Evolutionary conservation across 176 grass and related monocot species (phyloP).

Genomic region (Musa itinerans): DNA sequence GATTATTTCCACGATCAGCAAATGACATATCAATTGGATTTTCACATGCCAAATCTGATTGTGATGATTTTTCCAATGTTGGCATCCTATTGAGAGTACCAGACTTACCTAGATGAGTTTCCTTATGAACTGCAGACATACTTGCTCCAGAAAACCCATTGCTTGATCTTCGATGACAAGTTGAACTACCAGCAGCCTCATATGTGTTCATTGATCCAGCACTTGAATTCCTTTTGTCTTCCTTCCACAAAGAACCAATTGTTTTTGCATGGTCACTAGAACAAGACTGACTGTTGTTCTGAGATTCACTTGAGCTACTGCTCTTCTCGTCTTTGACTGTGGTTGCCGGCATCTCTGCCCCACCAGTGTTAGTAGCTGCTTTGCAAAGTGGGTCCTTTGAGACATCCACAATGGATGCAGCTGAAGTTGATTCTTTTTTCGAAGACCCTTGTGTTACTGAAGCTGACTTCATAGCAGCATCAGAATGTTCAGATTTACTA

Average conservation of each 20-base stretch:
- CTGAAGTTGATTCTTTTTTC: slow-evolving; percentile 9
- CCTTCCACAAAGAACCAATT: slow-evolving; percentile 47
- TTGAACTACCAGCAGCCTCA: slow-evolving; percentile 50
- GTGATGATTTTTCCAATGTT: slow-evolving; percentile 44
- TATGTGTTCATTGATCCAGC: slow-evolving; percentile 48
- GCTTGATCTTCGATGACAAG: slow-evolving; percentile 42
- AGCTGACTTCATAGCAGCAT: slow-evolving; percentile 28
- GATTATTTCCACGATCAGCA: slow-evolving; percentile 49
- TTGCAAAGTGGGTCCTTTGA: slow-evolving; percentile 40
- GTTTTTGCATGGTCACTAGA: slow-evolving; percentile 73
- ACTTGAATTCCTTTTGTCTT: slow-evolving; percentile 73
- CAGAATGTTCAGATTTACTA: slow-evolving; percentile 31
- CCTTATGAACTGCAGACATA: slow-evolving; percentile 49
- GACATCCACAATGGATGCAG: slow-evolving; percentile 15
- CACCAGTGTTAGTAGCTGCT: slow-evolving; percentile 22
- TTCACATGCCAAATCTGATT: slow-evolving; percentile 50
- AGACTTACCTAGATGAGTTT: slow-evolving; percentile 36
- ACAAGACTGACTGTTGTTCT: slow-evolving; percentile 81
- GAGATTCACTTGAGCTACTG: slow-evolving; percentile 77
- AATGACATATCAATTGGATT: slow-evolving; percentile 37
- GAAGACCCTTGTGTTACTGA: slow-evolving; percentile 14
- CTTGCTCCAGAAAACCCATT: slow-evolving; percentile 30
- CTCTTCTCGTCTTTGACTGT: slow-evolving; percentile 64
- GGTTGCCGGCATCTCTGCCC: slow-evolving; percentile 12
- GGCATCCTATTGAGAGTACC: slow-evolving; percentile 32